phyloP scores from a whole-genome alignment of 208 protist genomes.

The Crithidia mellificae region DNA sequence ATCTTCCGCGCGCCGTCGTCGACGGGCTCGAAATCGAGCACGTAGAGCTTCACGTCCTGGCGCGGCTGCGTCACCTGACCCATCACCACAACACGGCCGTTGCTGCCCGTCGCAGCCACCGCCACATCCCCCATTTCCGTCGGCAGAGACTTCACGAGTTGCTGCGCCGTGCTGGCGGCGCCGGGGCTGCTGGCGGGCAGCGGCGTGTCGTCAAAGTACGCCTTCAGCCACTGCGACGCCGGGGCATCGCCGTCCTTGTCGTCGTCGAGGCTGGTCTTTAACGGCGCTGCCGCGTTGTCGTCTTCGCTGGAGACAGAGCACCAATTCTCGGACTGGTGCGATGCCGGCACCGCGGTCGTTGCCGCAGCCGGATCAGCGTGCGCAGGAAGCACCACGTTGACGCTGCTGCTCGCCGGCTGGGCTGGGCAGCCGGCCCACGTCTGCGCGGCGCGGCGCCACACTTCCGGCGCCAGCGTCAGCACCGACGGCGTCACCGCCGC shows the following conservation, averaged over 20 bases:
- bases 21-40: slow-evolving; percentile 37
- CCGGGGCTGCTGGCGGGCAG: slow-evolving; percentile 1
- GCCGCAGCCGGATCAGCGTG: neutral
- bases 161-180: slow-evolving; percentile 13
- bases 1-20: neutral
- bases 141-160: slow-evolving; percentile 15
- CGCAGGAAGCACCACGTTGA: no score
- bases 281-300: neutral
- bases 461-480: slow-evolving; percentile 30
- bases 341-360: neutral
- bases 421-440: neutral
- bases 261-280: neutral
- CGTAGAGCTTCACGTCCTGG: slow-evolving; percentile 37
- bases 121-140: slow-evolving; percentile 41
- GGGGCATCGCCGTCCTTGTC: slow-evolving; percentile 11
- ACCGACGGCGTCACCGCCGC: slow-evolving; percentile 22
- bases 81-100: slow-evolving; percentile 40
- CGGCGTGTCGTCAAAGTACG: slow-evolving; percentile 19
- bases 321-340: slow-evolving; percentile 6
- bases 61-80: slow-evolving; percentile 37
- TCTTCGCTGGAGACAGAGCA: slow-evolving; percentile 18
- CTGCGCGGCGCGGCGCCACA: slow-evolving; percentile 13
- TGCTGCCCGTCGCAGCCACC: slow-evolving; percentile 31
- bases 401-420: neutral
- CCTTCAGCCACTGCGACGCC: slow-evolving; percentile 24